phyloP scores from a whole-genome alignment of 1,284 basidiomycete species.

The Cryptococcus sp. region DNA sequence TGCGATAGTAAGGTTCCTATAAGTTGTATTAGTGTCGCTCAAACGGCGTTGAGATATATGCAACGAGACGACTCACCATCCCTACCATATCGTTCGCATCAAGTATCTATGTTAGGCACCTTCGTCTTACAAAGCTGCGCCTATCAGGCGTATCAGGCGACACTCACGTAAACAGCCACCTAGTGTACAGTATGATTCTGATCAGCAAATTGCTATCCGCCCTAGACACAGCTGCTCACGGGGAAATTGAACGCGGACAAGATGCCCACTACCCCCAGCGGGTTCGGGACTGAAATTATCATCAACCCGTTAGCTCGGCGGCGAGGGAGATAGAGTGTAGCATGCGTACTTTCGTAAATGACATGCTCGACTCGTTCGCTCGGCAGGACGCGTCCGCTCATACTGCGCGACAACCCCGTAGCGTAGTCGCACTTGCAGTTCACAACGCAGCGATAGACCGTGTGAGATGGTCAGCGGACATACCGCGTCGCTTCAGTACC shows the following conservation, averaged over 20 bases:
- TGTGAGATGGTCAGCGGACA: background rate
- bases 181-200: too few relatives aligned
- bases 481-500: background rate
- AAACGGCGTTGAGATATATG: background rate
- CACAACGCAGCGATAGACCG: background rate
- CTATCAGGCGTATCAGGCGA: background rate
- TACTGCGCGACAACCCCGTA: conserved; percentile 84
- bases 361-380: conserved; percentile 87
- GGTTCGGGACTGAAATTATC: conserved; percentile 71
- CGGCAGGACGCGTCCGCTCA: conserved; percentile 81
- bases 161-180: conserved; percentile 60
- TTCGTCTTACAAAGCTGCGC: background rate
- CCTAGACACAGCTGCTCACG: conserved; percentile 50
- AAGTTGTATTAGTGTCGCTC: background rate
- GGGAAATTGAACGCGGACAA: conserved; percentile 93
- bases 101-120: background rate
- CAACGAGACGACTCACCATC: conserved; percentile 16
- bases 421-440: conserved; percentile 62
- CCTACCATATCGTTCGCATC: conserved; percentile 3
- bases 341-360: conserved; percentile 68
- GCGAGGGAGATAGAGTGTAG: too few relatives aligned
- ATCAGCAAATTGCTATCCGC: background rate
- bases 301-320: background rate
- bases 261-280: conserved; percentile 87
- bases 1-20: conserved; percentile 85